Conservation (phyloP, 148 eudicot genomes). For the Pharnaceum exiguum region DNA sequence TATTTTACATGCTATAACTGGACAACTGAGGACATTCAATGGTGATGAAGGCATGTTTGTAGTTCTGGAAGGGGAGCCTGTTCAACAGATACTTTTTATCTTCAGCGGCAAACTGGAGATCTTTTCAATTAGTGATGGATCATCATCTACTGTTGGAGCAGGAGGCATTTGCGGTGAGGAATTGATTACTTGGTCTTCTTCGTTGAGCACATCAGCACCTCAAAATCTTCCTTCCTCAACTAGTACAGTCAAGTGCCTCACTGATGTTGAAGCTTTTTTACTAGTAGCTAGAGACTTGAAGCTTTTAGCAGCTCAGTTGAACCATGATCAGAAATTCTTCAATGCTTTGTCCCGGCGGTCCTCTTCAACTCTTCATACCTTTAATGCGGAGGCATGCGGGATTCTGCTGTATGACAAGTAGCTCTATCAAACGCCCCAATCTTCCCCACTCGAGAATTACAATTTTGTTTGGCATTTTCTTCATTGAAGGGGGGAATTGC, state of each 20-base stretch:
- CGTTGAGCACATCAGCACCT: neutral
- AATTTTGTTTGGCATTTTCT: too few relatives aligned
- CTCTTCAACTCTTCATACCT: too few relatives aligned
- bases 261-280: conserved; percentile 4
- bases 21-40: neutral
- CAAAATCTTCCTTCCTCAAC: neutral
- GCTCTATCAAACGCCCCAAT: too few relatives aligned
- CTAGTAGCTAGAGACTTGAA: neutral
- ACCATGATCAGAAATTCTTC: neutral
- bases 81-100: neutral
- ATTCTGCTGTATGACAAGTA: too few relatives aligned
- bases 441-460: too few relatives aligned
- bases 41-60: neutral
- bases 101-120: conserved; percentile 1
- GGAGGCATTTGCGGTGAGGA: neutral
- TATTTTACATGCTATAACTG: neutral
- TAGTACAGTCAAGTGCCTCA: neutral
- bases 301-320: neutral
- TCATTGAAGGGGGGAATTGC: too few relatives aligned
- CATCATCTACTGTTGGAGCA: neutral
- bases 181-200: neutral
- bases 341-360: neutral
- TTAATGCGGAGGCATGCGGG: too few relatives aligned
- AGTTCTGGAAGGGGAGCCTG: conserved; percentile 1
- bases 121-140: neutral